Percentiles rank a stretch among this genome's conserved stretches.
Evolutionary conservation across 352 stramenopile species (phyloP).

Genomic region (Aphanomyces stellatus): DNA sequence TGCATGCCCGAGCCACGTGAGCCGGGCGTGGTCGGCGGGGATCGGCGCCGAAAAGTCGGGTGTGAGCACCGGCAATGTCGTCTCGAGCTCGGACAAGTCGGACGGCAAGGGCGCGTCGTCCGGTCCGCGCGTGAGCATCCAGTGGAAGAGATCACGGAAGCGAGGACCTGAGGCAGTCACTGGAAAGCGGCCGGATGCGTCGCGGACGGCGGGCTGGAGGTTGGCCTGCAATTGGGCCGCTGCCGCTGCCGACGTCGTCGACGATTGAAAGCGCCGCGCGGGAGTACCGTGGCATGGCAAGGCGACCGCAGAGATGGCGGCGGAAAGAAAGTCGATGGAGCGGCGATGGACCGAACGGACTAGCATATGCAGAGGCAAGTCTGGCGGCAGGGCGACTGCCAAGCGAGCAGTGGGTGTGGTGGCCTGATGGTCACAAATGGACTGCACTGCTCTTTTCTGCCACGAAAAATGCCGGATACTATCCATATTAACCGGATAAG

Average conservation of each 20-base stretch:
- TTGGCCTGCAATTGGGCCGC: background rate
- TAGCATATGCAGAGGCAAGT: too few relatives aligned
- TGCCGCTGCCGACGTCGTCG: background rate
- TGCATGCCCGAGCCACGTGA: slow-evolving; percentile 43
- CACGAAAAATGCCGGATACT: background rate
- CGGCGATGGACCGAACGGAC: too few relatives aligned
- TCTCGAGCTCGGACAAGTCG: background rate
- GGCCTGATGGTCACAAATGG: background rate
- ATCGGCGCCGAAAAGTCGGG: slow-evolving; percentile 5
- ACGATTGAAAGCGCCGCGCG: background rate
- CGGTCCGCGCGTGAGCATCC: background rate
- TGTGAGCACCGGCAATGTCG: background rate
- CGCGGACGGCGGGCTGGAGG: background rate
- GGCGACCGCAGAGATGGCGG: background rate
- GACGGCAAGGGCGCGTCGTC: background rate
- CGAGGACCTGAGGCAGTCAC: background rate
- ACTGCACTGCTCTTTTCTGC: background rate
- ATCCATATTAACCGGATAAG: too few relatives aligned
- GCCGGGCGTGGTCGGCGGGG: background rate
- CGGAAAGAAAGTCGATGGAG: too few relatives aligned
- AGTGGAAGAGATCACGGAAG: slow-evolving; percentile 5
- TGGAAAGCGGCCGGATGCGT: background rate
- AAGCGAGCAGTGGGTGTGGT: background rate
- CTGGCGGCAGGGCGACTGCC: background rate
- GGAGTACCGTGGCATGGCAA: too few relatives aligned